phyloP scores from a whole-genome alignment of 78 protist genomes.

The Dictyostelium brefeldianum region DNA sequence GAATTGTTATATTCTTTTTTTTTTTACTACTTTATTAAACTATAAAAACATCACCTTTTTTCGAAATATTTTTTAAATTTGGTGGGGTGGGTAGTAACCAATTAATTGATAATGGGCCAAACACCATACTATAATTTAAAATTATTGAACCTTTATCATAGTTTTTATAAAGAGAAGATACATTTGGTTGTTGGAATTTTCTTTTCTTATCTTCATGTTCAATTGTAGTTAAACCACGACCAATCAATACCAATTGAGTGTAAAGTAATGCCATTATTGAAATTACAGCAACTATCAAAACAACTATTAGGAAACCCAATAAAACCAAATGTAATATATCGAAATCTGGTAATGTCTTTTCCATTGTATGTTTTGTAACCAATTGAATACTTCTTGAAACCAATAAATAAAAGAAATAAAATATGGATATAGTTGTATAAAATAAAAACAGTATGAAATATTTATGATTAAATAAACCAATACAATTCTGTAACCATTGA shows the following conservation, averaged over 20 bases:
- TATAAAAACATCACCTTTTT: slow-evolving; percentile 68
- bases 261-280: slow-evolving; percentile 31
- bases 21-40: slow-evolving; percentile 27
- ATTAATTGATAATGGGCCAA: slow-evolving; percentile 30
- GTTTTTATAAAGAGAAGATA: background rate
- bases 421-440: slow-evolving; percentile 60
- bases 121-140: slow-evolving; percentile 11
- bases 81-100: slow-evolving; percentile 57
- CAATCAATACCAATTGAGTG: slow-evolving; percentile 8
- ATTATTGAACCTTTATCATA: slow-evolving; percentile 40
- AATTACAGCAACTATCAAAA: slow-evolving; percentile 40
- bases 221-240: slow-evolving; percentile 50
- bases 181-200: slow-evolving; percentile 7
- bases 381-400: slow-evolving; percentile 32
- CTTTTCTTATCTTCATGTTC: slow-evolving; percentile 57
- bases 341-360: slow-evolving; percentile 20
- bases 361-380: slow-evolving; percentile 13
- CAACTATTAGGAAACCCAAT: slow-evolving; percentile 27
- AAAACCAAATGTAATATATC: slow-evolving; percentile 36
- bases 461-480: slow-evolving; percentile 87
- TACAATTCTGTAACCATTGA: slow-evolving; percentile 89
- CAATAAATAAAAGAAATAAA: slow-evolving; percentile 55
- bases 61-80: background rate
- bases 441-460: slow-evolving; percentile 85
- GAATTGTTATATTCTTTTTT: background rate